phyloP scores from a whole-genome alignment of 2,329 filamentous ascomycete species.

The Talaromyces piceae region DNA sequence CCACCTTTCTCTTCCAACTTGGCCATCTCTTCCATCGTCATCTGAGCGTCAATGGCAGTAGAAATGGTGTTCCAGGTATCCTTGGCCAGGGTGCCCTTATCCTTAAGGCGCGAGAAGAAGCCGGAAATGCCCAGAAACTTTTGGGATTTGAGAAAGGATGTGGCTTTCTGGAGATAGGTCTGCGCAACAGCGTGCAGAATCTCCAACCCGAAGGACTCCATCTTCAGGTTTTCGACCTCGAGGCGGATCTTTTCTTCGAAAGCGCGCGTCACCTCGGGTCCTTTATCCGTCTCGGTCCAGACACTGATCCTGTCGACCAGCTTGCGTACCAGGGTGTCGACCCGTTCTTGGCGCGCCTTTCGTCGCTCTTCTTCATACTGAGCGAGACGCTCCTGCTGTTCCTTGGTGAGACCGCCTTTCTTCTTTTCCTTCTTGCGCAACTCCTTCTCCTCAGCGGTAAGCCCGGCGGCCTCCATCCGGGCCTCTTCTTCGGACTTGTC shows the following conservation, averaged over 20 bases:
- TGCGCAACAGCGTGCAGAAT: slow-evolving; percentile 91
- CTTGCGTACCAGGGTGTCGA: slow-evolving; percentile 76
- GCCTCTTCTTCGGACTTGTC: slow-evolving; percentile 76
- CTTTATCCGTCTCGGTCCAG: slow-evolving; percentile 96
- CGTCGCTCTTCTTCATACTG: slow-evolving; percentile 83
- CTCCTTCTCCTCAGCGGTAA: slow-evolving; percentile 67
- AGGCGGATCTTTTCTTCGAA: slow-evolving; percentile 92
- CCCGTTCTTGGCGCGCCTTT: slow-evolving; percentile 77
- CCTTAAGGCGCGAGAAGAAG: slow-evolving; percentile 88
- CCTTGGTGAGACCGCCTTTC: slow-evolving; percentile 77
- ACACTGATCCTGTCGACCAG: slow-evolving; percentile 82
- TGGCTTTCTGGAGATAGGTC: slow-evolving; percentile 83
- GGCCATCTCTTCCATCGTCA: slow-evolving; percentile 99
- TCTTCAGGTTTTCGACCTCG: slow-evolving; percentile 96
- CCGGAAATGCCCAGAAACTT: slow-evolving; percentile 95
- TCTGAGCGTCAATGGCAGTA: slow-evolving; percentile 91
- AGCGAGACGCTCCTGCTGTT: slow-evolving; percentile 84
- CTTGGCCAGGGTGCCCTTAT: slow-evolving; percentile 94
- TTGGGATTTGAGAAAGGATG: slow-evolving; percentile 82
- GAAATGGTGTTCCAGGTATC: slow-evolving; percentile 98
- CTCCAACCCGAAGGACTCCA: slow-evolving; percentile 96
- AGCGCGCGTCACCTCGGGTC: slow-evolving; percentile 70
- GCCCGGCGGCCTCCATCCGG: slow-evolving; percentile 54
- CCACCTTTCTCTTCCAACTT: slow-evolving; percentile 90
- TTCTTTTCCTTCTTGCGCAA: slow-evolving; percentile 78